Conservation (phyloP, 345 rosid genomes). For the Tarenaya hassleriana region DNA sequence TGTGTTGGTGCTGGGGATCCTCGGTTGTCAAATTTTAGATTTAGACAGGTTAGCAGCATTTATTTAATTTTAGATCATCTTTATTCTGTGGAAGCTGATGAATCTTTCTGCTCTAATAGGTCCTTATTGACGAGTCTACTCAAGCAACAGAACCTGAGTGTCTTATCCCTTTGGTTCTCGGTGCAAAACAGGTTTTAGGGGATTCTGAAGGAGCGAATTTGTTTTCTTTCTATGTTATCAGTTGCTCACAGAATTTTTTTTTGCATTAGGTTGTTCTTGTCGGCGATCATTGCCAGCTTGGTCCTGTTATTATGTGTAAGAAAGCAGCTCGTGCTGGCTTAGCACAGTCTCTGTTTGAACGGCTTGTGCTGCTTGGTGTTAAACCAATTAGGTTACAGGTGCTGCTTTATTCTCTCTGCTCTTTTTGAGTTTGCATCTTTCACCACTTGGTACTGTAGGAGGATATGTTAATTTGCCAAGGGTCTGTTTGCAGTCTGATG, state of each 20-base stretch:
- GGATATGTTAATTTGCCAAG: no score
- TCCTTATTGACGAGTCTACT: constrained; percentile 98
- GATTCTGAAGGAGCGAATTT: constrained; percentile 12
- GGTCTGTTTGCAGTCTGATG: no score
- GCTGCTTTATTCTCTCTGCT: constrained; percentile 12
- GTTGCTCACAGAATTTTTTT: constrained; percentile 14
- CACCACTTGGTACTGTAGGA: not conserved
- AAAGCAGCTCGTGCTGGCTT: constrained; percentile 99
- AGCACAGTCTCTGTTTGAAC: constrained; percentile 96
- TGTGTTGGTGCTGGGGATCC: constrained; percentile 99
- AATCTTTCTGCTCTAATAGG: constrained; percentile 38
- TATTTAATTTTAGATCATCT: constrained; percentile 7
- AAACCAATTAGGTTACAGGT: constrained; percentile 99
- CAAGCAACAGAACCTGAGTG: constrained; percentile 99
- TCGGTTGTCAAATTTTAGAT: constrained; percentile 90
- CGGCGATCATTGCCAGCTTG: constrained; percentile 99
- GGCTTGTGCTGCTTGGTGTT: constrained; percentile 91
- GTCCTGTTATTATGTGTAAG: constrained; percentile 99
- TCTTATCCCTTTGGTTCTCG: constrained; percentile 97
- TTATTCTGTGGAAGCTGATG: constrained; percentile 23
- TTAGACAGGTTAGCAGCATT: constrained; percentile 68
- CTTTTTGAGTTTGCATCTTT: constrained; percentile 6
- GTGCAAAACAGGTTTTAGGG: constrained; percentile 77
- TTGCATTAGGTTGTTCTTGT: constrained; percentile 78
- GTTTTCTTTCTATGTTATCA: constrained; percentile 6